Evolutionary conservation across 116 monocot genomes (phyloP), one percentile per base, ranked within the genome.

Genomic region (Posidonia oceanica): DNA sequence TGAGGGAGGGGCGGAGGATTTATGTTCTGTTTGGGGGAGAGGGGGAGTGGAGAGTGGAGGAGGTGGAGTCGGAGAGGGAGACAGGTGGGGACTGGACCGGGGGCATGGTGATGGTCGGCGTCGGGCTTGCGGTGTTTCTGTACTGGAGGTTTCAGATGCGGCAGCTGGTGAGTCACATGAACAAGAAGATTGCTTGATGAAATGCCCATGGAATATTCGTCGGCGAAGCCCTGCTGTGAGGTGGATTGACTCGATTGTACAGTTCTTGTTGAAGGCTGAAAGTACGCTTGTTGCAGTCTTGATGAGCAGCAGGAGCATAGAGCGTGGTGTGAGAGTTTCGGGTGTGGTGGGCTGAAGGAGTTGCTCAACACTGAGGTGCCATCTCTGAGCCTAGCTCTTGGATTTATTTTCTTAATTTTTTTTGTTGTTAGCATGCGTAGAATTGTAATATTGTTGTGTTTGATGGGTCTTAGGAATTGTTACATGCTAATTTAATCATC

Each of bases 61-160:
- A 94, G 79, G 85, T 88, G 76, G 85, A 78, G 77, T 90, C 85
- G 80, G 63, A 39, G 71, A 79, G 67, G 62, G 94, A 90, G 51
- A 72, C 57, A 36, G 82, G 82, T 52, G 90, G 82, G 54, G 94
- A 90, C 64, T 76, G 88, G 88, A 64, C 88, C 17, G 74, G 75
- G 82, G 78, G 60, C 3, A 39, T 94, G 69, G 77, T 90, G 29
- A 70, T 86, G 67, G 4, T 85, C 14, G 90, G 94, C 2, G 37
- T 85, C 52, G 94, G 85, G 10, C 48, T 94, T 39, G 80, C 76
- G 17, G 79, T 83, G 29, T 94, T 94, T 68, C 23, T 78, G 44
- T 87, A 69, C 66, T 94, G 94, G 94, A 87, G 94, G 73, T 85
- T 94, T 54, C 90, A 94, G 86, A 94, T 94, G 94, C 37, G 86